These are phyloP conservation scores for Sporisorium reilianum DNA, from an alignment of 1,284 basidiomycete species.

Conservation along the genomic window DNA sequence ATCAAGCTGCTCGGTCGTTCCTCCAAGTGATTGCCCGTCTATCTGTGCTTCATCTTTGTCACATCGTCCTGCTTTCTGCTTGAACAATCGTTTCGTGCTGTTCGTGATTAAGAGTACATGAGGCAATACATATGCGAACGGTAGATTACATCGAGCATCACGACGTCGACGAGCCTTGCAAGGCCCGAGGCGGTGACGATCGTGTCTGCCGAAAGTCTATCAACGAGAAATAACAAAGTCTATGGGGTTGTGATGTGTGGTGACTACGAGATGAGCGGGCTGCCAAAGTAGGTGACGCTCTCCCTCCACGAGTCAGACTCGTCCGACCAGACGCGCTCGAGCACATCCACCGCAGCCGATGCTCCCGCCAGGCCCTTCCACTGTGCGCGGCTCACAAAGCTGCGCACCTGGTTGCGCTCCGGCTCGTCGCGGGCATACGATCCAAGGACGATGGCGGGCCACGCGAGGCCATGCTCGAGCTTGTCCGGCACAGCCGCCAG, in stretches of 20 bases:
- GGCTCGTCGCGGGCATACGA: conserved; percentile 21
- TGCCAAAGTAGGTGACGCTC: conserved; percentile 47
- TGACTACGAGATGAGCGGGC: conserved; percentile 30
- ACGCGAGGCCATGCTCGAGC: conserved; percentile 38
- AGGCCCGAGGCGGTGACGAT: not conserved
- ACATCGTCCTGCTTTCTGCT: too few relatives aligned
- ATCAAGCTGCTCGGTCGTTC: conserved; percentile 24
- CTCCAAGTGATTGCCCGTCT: not conserved
- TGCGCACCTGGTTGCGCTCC: conserved; percentile 24
- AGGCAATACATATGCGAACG: conserved; percentile 2
- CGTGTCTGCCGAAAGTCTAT: not conserved
- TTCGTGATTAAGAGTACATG: not conserved
- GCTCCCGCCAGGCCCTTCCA: conserved; percentile 34
- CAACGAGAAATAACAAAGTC: too few relatives aligned
- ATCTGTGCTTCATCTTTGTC: not conserved
- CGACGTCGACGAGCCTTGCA: not conserved
- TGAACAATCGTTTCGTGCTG: not conserved
- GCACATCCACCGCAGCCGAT: conserved; percentile 19
- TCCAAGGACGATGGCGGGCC: conserved; percentile 41
- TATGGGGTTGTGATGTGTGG: not conserved
- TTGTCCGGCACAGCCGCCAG: conserved; percentile 26
- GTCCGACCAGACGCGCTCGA: conserved; percentile 40
- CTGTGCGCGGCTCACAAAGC: conserved; percentile 20
- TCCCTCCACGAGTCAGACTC: conserved; percentile 33
- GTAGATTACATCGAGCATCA: conserved; percentile 9